Conservation (phyloP, 345 rosid genomes). For the Citrus medica region DNA sequence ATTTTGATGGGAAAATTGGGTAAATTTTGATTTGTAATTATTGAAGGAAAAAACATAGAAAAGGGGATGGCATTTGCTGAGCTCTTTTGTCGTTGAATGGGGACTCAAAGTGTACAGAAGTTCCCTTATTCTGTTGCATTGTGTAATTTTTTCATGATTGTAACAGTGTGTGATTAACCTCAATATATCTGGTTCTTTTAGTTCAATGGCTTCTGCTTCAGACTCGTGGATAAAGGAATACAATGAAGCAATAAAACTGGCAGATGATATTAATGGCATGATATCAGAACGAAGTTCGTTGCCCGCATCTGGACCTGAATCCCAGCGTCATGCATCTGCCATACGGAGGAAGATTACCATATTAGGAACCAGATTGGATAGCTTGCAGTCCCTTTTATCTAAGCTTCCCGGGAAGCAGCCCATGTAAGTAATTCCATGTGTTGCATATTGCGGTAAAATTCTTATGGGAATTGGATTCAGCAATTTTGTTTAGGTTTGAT, state of each 20-base stretch:
- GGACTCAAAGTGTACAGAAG: not conserved
- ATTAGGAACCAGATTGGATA: constrained; percentile 77
- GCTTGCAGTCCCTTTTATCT: constrained; percentile 66
- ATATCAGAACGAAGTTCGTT: constrained; percentile 57
- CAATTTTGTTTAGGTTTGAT: not conserved
- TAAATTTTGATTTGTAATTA: not conserved
- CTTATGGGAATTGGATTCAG: not conserved
- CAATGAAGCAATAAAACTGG: constrained; percentile 68
- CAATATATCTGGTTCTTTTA: constrained; percentile 10
- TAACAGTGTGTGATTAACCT: not conserved
- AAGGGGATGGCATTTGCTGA: not conserved
- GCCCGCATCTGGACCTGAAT: constrained; percentile 68
- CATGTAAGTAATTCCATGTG: constrained; percentile 37
- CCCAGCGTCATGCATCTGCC: constrained; percentile 86
- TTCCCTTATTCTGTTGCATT: not conserved
- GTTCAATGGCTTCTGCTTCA: constrained; percentile 65
- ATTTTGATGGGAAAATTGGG: not conserved
- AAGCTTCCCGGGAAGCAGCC: constrained; percentile 71
- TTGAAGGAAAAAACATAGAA: not conserved
- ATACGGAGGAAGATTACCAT: constrained; percentile 87
- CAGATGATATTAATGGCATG: constrained; percentile 84
- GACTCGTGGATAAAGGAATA: constrained; percentile 88
- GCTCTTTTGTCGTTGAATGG: not conserved
- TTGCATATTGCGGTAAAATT: not conserved
- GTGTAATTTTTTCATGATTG: not conserved